phyloP scores from a whole-genome alignment of 2,329 filamentous ascomycete species.

The Cercospora beticola region DNA sequence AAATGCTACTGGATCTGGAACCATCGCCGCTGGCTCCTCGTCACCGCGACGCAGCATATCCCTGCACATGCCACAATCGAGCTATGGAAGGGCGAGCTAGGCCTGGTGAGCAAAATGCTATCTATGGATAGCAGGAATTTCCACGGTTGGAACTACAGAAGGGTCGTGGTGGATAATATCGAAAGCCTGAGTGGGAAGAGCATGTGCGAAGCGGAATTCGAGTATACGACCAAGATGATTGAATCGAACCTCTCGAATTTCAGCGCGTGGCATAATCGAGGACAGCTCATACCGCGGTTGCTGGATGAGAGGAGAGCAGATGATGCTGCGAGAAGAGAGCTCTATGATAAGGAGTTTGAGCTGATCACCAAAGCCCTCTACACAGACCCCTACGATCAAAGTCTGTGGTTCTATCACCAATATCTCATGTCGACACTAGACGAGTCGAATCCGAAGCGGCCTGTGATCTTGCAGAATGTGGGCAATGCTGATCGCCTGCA shows the following conservation, averaged over 20 bases:
- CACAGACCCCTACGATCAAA: constrained; percentile 90
- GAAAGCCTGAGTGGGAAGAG: constrained; percentile 54
- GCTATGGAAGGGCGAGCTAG: constrained; percentile 83
- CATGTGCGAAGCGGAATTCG: constrained; percentile 78
- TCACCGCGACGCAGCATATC: constrained; percentile 67
- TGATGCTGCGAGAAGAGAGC: constrained; percentile 60
- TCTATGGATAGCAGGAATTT: constrained; percentile 85
- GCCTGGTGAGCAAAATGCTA: constrained; percentile 83
- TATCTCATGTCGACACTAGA: constrained; percentile 69
- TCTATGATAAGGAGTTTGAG: constrained; percentile 76
- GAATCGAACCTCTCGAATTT: constrained; percentile 86
- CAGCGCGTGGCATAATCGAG: constrained; percentile 92
- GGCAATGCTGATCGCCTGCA: constrained; percentile 59
- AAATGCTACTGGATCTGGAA: constrained; percentile 99
- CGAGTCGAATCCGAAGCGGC: constrained; percentile 52
- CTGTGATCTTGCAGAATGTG: constrained; percentile 62
- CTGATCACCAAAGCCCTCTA: constrained; percentile 77
- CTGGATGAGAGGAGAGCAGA: constrained; percentile 69
- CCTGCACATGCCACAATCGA: constrained; percentile 55
- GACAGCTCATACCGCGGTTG: constrained; percentile 75
- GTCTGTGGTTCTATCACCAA: constrained; percentile 95
- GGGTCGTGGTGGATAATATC: constrained; percentile 72
- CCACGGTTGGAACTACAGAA: constrained; percentile 91
- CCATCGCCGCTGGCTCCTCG: constrained; percentile 81
- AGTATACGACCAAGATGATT: constrained; percentile 89